Percentiles rank a stretch among this genome's conserved stretches.
These are phyloP conservation scores for Xerocomellus intermedius DNA, from an alignment of 768 basidiomycete genomes.

Conservation along the genomic window DNA sequence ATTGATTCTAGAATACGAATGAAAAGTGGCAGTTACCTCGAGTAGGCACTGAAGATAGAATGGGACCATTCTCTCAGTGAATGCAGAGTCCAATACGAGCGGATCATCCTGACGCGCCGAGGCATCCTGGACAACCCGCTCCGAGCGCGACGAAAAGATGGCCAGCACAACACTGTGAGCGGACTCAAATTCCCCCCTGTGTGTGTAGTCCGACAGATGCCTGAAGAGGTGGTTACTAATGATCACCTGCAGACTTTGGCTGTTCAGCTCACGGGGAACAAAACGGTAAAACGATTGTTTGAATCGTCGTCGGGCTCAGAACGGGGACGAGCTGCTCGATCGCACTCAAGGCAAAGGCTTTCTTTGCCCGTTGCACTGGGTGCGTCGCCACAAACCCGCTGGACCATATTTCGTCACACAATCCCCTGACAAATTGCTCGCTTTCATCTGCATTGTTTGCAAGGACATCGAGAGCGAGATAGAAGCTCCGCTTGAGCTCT, in stretches of 20 bases:
- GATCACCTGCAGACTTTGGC: background rate
- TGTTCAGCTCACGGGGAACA: constrained; percentile 59
- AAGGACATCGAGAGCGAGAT: constrained; percentile 74
- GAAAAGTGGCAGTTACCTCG: constrained; percentile 47
- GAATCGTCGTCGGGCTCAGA: constrained; percentile 52
- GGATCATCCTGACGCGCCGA: constrained; percentile 7
- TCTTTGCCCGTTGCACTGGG: constrained; percentile 35
- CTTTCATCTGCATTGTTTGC: constrained; percentile 39
- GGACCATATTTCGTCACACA: constrained; percentile 34
- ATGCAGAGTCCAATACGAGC: constrained; percentile 29
- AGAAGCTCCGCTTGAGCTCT: constrained; percentile 74
- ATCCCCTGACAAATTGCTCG: constrained; percentile 37
- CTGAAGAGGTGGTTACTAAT: constrained; percentile 35
- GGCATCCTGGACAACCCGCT: constrained; percentile 26
- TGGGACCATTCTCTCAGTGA: constrained; percentile 61
- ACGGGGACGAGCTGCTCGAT: constrained; percentile 76
- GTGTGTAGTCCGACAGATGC: constrained; percentile 51
- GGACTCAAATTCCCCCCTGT: constrained; percentile 82
- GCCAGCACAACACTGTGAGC: constrained; percentile 83
- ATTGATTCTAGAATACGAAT: background rate
- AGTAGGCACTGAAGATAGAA: constrained; percentile 74
- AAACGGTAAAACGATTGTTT: constrained; percentile 54
- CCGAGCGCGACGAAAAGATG: constrained; percentile 62
- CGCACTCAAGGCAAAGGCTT: constrained; percentile 66
- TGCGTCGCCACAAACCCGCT: constrained; percentile 23